Base-by-base conservation (phyloP, 768 basidiomycete genomes). In the Mycena alexandri region DNA sequence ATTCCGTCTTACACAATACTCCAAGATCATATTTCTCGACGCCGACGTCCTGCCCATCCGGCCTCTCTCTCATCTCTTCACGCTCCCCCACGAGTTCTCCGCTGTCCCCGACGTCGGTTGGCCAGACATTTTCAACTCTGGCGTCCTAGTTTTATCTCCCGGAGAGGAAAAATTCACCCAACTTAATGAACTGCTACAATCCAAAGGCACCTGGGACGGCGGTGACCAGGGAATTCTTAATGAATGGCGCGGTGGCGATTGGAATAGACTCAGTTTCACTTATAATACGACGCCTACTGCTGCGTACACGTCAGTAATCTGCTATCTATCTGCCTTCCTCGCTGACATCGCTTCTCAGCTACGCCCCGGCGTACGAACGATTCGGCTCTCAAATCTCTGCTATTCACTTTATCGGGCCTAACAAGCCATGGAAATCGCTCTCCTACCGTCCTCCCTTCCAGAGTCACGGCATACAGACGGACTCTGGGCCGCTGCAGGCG, bases 121-220 rank as follows among this genome's bases (percentile, higher is more conserved):
- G 98, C 98, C 98, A 44, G 98, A 99, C 79, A 96, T 98, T 68
- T 99, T 99, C 84, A 99, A 99, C 78, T 97, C 96, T 24, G 98
- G 98, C 43, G 90, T 99, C 51, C 86, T 99, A 80, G 95, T 99
- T 56, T 79, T 95, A 42, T 85, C 87, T 59, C 96, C 96, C 1
- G 89, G 90, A 12, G 86, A 93, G 72, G 89, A 90, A 69, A 95
- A 96, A 75, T 99, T 97, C 77, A 81, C 85, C 9, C 85, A 92
- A 57, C 83, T 99, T 63, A 85, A 84, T 67, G 80, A 85, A 17
- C 84, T 98, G 63, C 83, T 96, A 67, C 87, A 89, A 68, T 80
- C 88, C 19, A 92, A 91, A 73, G 97, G 96, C 17, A 92, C 90
- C 50, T 98, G 96, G 92, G 97, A 98, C 74, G 98, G 98, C 11